Conservation (phyloP, 768 basidiomycete genomes). For the Hericium coralloides region DNA sequence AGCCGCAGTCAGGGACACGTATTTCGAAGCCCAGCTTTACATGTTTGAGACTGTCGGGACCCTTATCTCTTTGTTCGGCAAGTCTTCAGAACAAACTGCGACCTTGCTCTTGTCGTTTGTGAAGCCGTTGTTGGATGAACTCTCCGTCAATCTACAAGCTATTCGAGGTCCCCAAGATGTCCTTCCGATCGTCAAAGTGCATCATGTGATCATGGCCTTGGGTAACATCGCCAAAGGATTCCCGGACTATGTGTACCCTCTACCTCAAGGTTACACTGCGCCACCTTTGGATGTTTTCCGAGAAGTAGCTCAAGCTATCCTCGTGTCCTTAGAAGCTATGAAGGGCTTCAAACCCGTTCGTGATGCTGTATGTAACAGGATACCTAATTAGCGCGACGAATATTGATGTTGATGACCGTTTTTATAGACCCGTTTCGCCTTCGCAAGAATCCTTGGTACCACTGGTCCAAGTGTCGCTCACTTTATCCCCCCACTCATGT, state of each 20-base stretch:
- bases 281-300: slow-evolving; percentile 75
- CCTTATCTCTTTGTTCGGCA: slow-evolving; percentile 69
- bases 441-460: slow-evolving; percentile 85
- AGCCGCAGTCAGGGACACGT: slow-evolving; percentile 51
- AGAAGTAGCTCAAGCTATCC: slow-evolving; percentile 77
- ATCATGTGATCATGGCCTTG: slow-evolving; percentile 90
- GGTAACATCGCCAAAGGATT: slow-evolving; percentile 96
- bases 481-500: slow-evolving; percentile 84
- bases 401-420: not conserved
- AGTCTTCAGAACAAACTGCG: slow-evolving; percentile 57
- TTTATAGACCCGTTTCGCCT: slow-evolving; percentile 80
- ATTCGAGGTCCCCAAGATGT: slow-evolving; percentile 55
- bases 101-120: slow-evolving; percentile 66
- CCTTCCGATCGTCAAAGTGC: slow-evolving; percentile 75
- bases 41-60: slow-evolving; percentile 89
- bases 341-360: slow-evolving; percentile 80
- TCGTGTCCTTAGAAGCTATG: slow-evolving; percentile 84
- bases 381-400: not conserved
- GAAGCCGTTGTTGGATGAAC: slow-evolving; percentile 71
- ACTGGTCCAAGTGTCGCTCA: slow-evolving; percentile 82
- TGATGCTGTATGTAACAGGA: slow-evolving; percentile 64
- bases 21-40: slow-evolving; percentile 88
- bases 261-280: slow-evolving; percentile 55
- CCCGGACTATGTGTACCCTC: slow-evolving; percentile 74
- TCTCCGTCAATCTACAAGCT: slow-evolving; percentile 47